phyloP scores from a whole-genome alignment of 768 basidiomycete species.

The Lactarius vividus region DNA sequence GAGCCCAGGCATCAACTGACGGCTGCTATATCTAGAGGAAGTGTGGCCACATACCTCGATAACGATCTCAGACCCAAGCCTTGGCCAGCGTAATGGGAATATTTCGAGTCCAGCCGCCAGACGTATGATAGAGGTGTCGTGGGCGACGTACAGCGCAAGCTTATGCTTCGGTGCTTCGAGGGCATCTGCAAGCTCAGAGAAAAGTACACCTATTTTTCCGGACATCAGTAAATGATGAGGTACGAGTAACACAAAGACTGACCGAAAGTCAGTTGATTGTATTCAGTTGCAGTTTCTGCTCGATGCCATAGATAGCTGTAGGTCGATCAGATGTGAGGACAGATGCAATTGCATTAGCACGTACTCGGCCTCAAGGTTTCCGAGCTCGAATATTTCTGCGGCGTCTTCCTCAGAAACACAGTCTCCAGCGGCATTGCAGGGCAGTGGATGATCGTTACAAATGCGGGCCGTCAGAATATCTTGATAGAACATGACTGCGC shows the following conservation, averaged over 20 bases:
- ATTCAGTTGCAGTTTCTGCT: conserved; percentile 41
- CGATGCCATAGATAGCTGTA: conserved; percentile 49
- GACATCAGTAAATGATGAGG: background rate
- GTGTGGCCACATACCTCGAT: conserved; percentile 33
- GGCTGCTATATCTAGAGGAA: background rate
- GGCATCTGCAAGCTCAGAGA: conserved; percentile 39
- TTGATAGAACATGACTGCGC: conserved; percentile 41
- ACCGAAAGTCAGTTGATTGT: conserved; percentile 46
- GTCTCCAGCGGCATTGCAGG: conserved; percentile 42
- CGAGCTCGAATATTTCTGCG: conserved; percentile 34
- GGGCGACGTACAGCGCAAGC: conserved; percentile 43
- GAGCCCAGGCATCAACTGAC: background rate
- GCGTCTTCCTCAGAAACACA: conserved; percentile 44
- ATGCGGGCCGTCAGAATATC: conserved; percentile 47
- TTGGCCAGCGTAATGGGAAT: conserved; percentile 42
- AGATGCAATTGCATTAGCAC: background rate
- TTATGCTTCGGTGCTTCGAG: conserved; percentile 38
- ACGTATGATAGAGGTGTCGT: conserved; percentile 44
- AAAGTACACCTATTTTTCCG: conserved; percentile 37
- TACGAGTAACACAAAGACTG: background rate
- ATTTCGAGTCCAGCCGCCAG: conserved; percentile 38
- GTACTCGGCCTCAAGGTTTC: conserved; percentile 39
- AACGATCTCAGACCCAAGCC: conserved; percentile 44
- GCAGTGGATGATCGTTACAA: conserved; percentile 43
- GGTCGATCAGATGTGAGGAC: background rate